Percentiles rank a stretch among this genome's conserved stretches.
These are phyloP conservation scores for Camellia granthamiana DNA, from an alignment of 148 eudicot genomes.

Conservation along the genomic window DNA sequence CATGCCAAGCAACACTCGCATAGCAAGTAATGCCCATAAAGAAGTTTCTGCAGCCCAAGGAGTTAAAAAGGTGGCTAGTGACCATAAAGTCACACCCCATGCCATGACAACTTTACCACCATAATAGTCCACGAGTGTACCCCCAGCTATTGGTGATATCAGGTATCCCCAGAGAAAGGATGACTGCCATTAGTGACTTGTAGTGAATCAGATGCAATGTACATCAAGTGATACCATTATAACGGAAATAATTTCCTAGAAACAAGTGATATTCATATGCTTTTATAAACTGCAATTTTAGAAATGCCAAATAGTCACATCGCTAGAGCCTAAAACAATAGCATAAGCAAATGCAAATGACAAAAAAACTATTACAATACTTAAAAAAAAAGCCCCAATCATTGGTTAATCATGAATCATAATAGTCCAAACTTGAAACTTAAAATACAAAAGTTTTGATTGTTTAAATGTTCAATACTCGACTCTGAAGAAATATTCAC, in stretches of 20 bases:
- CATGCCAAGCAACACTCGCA: constrained; percentile 72
- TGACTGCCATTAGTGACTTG: constrained; percentile 64
- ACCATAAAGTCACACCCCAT: constrained; percentile 94
- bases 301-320: neutral
- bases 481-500: too few species aligned
- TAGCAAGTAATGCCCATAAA: constrained; percentile 61
- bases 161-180: constrained; percentile 98
- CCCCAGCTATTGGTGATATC: constrained; percentile 87
- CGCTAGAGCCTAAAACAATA: neutral
- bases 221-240: constrained; percentile 3
- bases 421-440: too few species aligned
- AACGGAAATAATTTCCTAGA: too few species aligned
- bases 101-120: constrained; percentile 87
- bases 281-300: neutral
- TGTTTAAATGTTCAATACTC: too few species aligned
- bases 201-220: constrained; percentile 33
- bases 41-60: constrained; percentile 93
- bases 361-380: neutral
- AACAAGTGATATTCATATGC: too few species aligned
- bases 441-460: too few species aligned
- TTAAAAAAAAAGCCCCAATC: too few species aligned
- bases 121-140: constrained; percentile 83
- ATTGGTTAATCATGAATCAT: too few species aligned
- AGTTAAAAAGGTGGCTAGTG: constrained; percentile 80
- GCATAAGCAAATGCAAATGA: neutral